Base-by-base conservation (phyloP, 2,329 filamentous ascomycete genomes). In the Orbilia oligospora region DNA sequence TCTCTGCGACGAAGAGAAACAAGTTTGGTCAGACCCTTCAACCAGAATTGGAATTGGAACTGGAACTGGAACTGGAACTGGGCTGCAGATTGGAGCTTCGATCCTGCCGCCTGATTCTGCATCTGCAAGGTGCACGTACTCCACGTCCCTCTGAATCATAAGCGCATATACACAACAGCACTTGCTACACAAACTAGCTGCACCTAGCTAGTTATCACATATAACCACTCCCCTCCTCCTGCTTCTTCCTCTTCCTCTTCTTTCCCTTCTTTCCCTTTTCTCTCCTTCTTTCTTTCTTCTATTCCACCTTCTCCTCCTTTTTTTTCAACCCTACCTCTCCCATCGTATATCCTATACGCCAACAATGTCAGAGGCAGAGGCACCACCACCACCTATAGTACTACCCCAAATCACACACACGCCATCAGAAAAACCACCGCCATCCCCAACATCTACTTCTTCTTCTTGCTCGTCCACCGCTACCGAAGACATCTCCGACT, bases 401-500 rank as follows among this genome's bases (percentile, higher is more conserved):
- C n/a, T 67, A 18, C 75, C 75, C 41, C 75, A 78, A 51, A 78
- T 78, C 66, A 65, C 48, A 46, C 67, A 72, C 46, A 51, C 68
- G 3, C 68, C 61, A 49, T 72, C 53, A 33, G 63, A 68, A 44
- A 36, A 44, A 61, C 56, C 56, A 61, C 68, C 75, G 36, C 68
- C 75, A 5, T 53, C 68, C 24, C 61, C 75, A 12, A 46, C 64
- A 48, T 30, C 27, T n/a, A n/a, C n/a, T 3, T 63, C 68, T 9
- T 69, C 75, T 30, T 44, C 53, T 63, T 68, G 33, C 63, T 78
- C 68, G 12, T 77, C 75, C 27, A 78, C 55, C 16, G 75, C 75
- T 30, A 78, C 75, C 33, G 75, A 78, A 46, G 75, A 78, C 55
- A 69, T 78, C 44, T 78, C 75, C 75, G 75, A 78, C 63, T 78